phyloP scores from a whole-genome alignment of 2,329 filamentous ascomycete species.

The Arachnomyces sp. region DNA sequence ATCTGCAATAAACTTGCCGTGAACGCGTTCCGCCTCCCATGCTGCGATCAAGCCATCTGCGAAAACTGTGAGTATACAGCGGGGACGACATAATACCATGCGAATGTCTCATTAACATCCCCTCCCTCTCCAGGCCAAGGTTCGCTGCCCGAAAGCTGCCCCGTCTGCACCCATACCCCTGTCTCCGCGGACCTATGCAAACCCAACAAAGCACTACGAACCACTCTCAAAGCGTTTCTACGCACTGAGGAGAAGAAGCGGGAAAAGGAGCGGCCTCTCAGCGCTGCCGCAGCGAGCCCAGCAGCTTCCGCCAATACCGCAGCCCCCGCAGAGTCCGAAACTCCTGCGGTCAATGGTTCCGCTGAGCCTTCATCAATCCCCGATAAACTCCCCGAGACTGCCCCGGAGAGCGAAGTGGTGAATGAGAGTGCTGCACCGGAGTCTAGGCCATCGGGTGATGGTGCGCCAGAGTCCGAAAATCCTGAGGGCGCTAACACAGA shows the following conservation, averaged over 20 bases:
- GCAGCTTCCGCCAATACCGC: neutral
- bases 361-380: neutral
- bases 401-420: neutral
- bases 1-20: constrained; percentile 85
- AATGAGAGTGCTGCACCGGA: too few species aligned
- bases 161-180: constrained; percentile 86
- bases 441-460: neutral
- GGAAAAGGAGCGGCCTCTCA: constrained; percentile 49
- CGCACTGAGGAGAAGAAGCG: constrained; percentile 87
- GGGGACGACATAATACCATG: neutral
- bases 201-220: constrained; percentile 81
- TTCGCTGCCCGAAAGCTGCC: constrained; percentile 68
- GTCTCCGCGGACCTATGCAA: constrained; percentile 80
- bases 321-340: neutral
- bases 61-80: constrained; percentile 61
- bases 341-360: too few species aligned
- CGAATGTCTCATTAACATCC: constrained; percentile 1
- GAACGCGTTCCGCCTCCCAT: constrained; percentile 84
- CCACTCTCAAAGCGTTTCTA: constrained; percentile 83
- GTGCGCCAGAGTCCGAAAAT: constrained; percentile 2
- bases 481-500: constrained; percentile 8
- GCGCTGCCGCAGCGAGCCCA: constrained; percentile 16
- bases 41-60: constrained; percentile 93
- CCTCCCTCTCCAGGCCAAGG: constrained; percentile 55
- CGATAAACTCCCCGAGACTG: constrained; percentile 1